Evolutionary conservation across 2,329 filamentous ascomycete species (phyloP).

Genomic region (Dactylellina cionopaga): DNA sequence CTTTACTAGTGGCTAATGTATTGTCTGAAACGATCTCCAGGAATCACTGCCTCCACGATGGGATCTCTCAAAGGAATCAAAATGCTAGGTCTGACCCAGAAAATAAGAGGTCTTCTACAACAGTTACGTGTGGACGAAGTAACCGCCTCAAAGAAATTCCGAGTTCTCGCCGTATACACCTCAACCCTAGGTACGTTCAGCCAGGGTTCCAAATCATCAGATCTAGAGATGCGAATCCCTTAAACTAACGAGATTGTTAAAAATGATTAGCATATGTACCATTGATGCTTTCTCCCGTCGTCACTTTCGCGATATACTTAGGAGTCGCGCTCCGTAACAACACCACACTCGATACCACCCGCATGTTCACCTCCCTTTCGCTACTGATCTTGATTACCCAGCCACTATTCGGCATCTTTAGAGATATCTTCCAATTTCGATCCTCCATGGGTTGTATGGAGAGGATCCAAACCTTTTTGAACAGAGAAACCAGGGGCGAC

Average conservation of each 20-base stretch:
- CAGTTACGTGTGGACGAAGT: slow-evolving; percentile 61
- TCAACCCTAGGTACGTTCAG: slow-evolving; percentile 59
- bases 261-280: slow-evolving; percentile 55
- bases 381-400: slow-evolving; percentile 59
- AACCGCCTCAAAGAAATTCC: slow-evolving; percentile 59
- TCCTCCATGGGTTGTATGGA: slow-evolving; percentile 57
- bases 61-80: slow-evolving; percentile 63
- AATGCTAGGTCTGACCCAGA: slow-evolving; percentile 61
- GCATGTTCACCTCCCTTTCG: slow-evolving; percentile 60
- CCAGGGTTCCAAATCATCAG: background rate
- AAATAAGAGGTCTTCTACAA: slow-evolving; percentile 59
- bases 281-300: slow-evolving; percentile 53
- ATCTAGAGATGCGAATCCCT: background rate
- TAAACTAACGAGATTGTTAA: background rate
- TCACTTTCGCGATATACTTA: slow-evolving; percentile 54
- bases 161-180: slow-evolving; percentile 60
- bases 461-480: slow-evolving; percentile 47
- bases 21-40: too few species aligned
- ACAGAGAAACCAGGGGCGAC: slow-evolving; percentile 47
- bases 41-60: slow-evolving; percentile 59
- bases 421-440: slow-evolving; percentile 59
- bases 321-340: slow-evolving; percentile 11
- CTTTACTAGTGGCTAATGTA: background rate
- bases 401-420: slow-evolving; percentile 59
- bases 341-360: slow-evolving; percentile 23